Evolutionary conservation across 441 rosid species (phyloP), one percentile per base, ranked within the genome.

Genomic region (Codiaeum variegatum): DNA sequence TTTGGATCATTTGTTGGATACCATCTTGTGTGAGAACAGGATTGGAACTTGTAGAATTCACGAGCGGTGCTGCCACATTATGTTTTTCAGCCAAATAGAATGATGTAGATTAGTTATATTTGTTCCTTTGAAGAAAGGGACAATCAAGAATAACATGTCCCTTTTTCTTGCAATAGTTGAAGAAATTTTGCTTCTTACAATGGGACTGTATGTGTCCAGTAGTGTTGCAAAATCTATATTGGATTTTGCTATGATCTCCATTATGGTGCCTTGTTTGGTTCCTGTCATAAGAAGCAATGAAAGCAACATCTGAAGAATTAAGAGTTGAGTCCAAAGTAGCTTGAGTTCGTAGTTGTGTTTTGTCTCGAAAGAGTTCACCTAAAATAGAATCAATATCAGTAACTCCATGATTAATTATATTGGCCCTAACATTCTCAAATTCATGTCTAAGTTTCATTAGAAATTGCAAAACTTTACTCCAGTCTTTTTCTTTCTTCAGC

Each of bases 81-180:
- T 56, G 12, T 7, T 21, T 3, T 4, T 11, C 29, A 54, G 0
- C 15, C 32, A 0, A 9, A 24, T 65, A 40, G 3, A 3, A 40
- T 8, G 44, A 36, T 7, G 38, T 6, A 36, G 12, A 6, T 15
- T 44, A 4, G 15, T 5, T 5, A 11, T 44, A 18, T 18, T 44
- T 44, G 2, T 44, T 44, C 40, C 18, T 65, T 36, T 36, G 38
- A 10, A 73, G 18, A 2, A 38, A 6, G 8, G 12, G 15, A 55
- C 66, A 73, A 6, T 65, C 54, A 40, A 65, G 51, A 5, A 40
- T 42, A 29, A 63, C 54, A 42, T 34, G 54, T 6, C 54, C 55
- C 23, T 65, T 36, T 9, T 55, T 65, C 13, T 65, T 73, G 26
- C 55, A 73, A 26, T 64, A 65, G 15, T 65, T 65, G 31, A 46